phyloP scores from a whole-genome alignment of 176 grass and related monocot species.

The Elaeis guineensis region DNA sequence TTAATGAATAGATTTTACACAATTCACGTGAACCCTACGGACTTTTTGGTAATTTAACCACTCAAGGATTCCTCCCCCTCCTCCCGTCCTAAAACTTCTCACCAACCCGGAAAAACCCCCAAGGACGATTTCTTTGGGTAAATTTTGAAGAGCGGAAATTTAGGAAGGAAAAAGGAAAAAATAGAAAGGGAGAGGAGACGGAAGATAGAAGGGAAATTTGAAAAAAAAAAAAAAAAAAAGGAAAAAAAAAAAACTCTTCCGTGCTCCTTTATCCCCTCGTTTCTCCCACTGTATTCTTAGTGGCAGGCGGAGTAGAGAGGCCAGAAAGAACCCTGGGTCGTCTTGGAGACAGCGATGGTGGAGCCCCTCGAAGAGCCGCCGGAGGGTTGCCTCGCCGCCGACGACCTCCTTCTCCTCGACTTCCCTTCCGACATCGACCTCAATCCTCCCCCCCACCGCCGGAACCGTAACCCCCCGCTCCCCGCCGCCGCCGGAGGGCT shows the following conservation, averaged over 20 bases:
- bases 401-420: constrained; percentile 15
- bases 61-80: too few species aligned
- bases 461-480: not conserved
- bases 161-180: too few species aligned
- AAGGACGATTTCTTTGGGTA: too few species aligned
- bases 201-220: too few species aligned
- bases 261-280: constrained; percentile 3
- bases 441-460: not conserved
- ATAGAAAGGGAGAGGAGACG: too few species aligned
- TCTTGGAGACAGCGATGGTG: constrained; percentile 6
- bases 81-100: too few species aligned
- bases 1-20: too few species aligned
- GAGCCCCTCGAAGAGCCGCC: not conserved
- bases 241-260: not conserved
- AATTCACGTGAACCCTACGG: too few species aligned
- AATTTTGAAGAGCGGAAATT: too few species aligned
- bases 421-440: not conserved
- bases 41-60: too few species aligned
- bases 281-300: not conserved
- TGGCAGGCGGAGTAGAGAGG: not conserved
- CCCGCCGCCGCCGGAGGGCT: not conserved
- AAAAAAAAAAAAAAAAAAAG: not conserved
- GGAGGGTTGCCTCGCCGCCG: constrained; percentile 2
- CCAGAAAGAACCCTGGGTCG: too few species aligned
- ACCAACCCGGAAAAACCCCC: too few species aligned